Conservation (phyloP, 2,329 filamentous ascomycete genomes). For the Zelopaecilomyces penicillatus region DNA sequence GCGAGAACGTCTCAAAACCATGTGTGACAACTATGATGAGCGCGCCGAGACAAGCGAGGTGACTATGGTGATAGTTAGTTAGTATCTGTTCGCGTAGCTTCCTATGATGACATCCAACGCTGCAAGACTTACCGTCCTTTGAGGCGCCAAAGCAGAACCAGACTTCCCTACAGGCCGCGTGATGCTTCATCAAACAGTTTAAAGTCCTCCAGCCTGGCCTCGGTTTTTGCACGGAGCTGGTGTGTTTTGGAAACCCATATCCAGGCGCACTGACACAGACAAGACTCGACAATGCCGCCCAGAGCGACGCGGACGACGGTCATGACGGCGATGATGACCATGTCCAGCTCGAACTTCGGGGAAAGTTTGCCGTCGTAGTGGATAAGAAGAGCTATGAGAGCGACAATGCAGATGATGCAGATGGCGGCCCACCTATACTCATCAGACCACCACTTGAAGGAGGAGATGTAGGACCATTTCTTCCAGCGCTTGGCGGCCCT, state of each 20-base stretch:
- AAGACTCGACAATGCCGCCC: slow-evolving; percentile 26
- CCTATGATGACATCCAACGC: too few relatives aligned
- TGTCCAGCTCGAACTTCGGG: slow-evolving; percentile 25
- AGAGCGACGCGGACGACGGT: slow-evolving; percentile 28
- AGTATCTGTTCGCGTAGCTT: too few relatives aligned
- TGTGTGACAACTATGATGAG: slow-evolving; percentile 26
- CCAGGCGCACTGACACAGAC: slow-evolving; percentile 30
- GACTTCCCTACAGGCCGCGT: slow-evolving; percentile 26
- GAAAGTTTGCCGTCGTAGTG: slow-evolving; percentile 22
- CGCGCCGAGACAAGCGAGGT: slow-evolving; percentile 30
- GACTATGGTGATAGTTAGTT: slow-evolving; percentile 14
- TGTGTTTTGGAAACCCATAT: slow-evolving; percentile 30
- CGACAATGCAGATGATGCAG: slow-evolving; percentile 19
- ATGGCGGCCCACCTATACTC: slow-evolving; percentile 26
- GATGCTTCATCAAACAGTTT: slow-evolving; percentile 31
- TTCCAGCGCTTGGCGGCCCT: slow-evolving; percentile 1
- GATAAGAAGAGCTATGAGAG: slow-evolving; percentile 21
- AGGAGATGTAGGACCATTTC: slow-evolving; percentile 11
- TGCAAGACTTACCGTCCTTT: slow-evolving; percentile 21
- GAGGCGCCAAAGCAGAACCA: slow-evolving; percentile 27
- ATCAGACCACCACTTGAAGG: slow-evolving; percentile 27
- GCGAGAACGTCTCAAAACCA: slow-evolving; percentile 31
- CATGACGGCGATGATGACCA: slow-evolving; percentile 29
- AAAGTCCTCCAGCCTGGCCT: slow-evolving; percentile 29
- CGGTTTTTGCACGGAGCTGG: slow-evolving; percentile 20